Conservation (phyloP, 148 eudicot species). For the Rhododendron mucronatum region DNA sequence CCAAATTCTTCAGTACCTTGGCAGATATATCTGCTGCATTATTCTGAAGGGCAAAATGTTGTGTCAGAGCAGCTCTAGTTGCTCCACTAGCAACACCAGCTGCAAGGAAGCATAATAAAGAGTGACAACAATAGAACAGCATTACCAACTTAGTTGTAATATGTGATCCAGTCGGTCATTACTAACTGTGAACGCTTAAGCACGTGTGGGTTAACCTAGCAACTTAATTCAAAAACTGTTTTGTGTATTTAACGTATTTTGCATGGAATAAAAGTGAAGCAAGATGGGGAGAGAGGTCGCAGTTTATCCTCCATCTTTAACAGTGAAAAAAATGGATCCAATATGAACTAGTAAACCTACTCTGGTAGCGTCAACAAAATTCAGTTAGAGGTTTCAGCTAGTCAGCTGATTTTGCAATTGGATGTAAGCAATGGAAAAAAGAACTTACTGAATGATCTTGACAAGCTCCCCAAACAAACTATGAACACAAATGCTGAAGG, state of each 20-base stretch:
- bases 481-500: constrained; percentile 92
- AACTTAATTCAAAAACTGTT: background rate
- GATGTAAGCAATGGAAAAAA: background rate
- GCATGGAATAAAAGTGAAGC: background rate
- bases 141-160: background rate
- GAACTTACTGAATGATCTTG: constrained; percentile 96
- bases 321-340: background rate
- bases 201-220: background rate
- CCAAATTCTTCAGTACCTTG: constrained; percentile 52
- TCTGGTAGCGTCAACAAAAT: background rate
- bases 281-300: background rate
- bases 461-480: constrained; percentile 94
- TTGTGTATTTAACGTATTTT: background rate
- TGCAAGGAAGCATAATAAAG: constrained; percentile 24
- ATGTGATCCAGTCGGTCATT: background rate
- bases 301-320: background rate
- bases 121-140: background rate
- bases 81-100: constrained; percentile 99
- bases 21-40: constrained; percentile 99
- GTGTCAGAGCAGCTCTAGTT: constrained; percentile 97
- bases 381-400: background rate
- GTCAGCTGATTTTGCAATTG: constrained; percentile 1
- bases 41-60: constrained; percentile 94
- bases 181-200: background rate
- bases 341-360: background rate